phyloP scores from a whole-genome alignment of 2,329 filamentous ascomycete genomes.

The Apiospora marii region DNA sequence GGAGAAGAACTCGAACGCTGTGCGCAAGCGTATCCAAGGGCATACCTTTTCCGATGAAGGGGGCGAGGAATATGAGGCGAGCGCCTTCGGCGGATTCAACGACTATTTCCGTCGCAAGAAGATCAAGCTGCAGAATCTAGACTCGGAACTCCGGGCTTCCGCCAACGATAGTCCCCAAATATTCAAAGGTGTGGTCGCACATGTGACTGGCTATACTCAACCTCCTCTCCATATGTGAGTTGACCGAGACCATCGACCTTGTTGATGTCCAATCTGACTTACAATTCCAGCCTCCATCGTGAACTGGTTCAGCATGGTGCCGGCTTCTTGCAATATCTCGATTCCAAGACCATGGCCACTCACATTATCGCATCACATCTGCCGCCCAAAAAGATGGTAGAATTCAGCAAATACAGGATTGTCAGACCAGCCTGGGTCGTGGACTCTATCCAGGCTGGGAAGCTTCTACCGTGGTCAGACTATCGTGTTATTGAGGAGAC shows the following conservation, averaged over 20 bases:
- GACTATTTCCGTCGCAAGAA: conserved; percentile 97
- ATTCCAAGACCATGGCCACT: conserved; percentile 92
- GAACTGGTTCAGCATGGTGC: conserved; percentile 94
- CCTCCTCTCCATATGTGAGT: conserved; percentile 81
- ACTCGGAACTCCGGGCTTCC: conserved; percentile 78
- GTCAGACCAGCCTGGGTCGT: conserved; percentile 95
- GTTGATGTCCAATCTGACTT: conserved; percentile 21
- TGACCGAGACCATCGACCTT: neutral
- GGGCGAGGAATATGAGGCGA: conserved; percentile 90
- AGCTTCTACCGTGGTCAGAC: conserved; percentile 82
- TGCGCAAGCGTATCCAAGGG: conserved; percentile 67
- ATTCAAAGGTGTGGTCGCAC: conserved; percentile 88
- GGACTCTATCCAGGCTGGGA: conserved; percentile 84
- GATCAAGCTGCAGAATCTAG: conserved; percentile 94
- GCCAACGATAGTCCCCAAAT: conserved; percentile 78
- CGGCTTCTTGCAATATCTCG: conserved; percentile 91
- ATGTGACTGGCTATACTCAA: conserved; percentile 96
- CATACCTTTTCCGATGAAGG: conserved; percentile 81
- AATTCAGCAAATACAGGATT: conserved; percentile 87
- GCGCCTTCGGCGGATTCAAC: conserved; percentile 85
- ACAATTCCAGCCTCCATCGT: conserved; percentile 69
- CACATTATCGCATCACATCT: conserved; percentile 93
- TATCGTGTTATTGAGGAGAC: conserved; percentile 89
- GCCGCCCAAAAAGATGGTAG: conserved; percentile 90
- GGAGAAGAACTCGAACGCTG: conserved; percentile 68